These are phyloP conservation scores for Dryadomyces quercus-mongolicae DNA, from an alignment of 2,329 filamentous ascomycete genomes.

Conservation along the genomic window DNA sequence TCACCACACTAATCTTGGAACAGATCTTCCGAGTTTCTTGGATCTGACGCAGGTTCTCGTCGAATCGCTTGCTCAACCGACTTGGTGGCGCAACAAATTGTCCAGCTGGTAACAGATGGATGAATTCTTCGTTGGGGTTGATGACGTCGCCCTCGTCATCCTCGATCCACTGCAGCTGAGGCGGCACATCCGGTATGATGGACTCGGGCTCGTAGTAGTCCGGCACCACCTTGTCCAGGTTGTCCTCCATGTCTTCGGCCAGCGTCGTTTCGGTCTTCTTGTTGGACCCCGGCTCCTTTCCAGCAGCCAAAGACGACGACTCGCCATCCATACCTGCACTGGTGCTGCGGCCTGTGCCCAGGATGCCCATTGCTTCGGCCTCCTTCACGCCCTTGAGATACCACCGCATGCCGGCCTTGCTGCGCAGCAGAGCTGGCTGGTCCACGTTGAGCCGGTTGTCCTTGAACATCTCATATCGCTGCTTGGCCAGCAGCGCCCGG, in stretches of 20 bases:
- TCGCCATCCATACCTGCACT: not conserved
- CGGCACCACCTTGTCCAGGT: constrained; percentile 72
- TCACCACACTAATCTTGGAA: constrained; percentile 93
- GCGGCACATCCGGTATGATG: constrained; percentile 71
- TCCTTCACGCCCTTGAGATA: constrained; percentile 72
- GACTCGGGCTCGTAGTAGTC: constrained; percentile 90
- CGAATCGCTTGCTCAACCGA: constrained; percentile 65
- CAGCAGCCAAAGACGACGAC: not conserved
- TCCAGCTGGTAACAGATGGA: constrained; percentile 63
- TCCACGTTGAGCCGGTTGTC: constrained; percentile 76
- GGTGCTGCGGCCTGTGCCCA: constrained; percentile 5
- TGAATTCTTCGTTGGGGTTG: constrained; percentile 74
- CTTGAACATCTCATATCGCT: constrained; percentile 76
- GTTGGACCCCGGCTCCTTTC: constrained; percentile 18
- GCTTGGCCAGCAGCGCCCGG: constrained; percentile 72
- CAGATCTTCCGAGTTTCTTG: constrained; percentile 94
- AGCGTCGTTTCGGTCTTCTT: constrained; percentile 53
- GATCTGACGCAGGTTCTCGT: constrained; percentile 86
- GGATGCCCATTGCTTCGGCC: constrained; percentile 37
- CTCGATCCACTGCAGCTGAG: constrained; percentile 74
- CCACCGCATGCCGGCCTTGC: constrained; percentile 77
- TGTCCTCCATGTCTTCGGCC: constrained; percentile 88
- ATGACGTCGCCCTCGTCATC: constrained; percentile 82
- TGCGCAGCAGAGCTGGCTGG: constrained; percentile 75
- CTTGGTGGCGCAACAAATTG: constrained; percentile 66